Base-by-base conservation (phyloP, 2,329 filamentous ascomycete species). In the Penicillium sp. region DNA sequence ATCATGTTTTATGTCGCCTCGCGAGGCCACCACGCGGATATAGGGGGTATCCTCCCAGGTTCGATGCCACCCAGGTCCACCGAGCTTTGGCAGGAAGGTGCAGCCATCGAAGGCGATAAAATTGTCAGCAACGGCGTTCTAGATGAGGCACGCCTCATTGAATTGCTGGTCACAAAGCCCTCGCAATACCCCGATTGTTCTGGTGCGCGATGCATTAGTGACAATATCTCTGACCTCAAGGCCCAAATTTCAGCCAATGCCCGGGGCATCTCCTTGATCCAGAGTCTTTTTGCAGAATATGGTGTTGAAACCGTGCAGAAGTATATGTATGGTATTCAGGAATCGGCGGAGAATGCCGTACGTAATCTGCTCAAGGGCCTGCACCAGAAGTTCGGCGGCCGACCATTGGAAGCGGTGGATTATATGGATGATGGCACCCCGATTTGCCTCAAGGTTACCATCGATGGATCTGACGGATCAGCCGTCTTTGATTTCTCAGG, bases 381-480 rank as follows among this genome's bases (percentile, higher is more conserved):
- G n/a, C 82, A 86, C 66, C 82, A 82, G 60, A 82, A 85, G 24
- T 90, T 91, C 63, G 82, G 86, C 62, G 88, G 88, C 2, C 82
- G 85, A 56, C 85, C 90, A n/a, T 82, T 96, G 0, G 82, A 84
- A 8, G 89, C 91, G 0, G 80, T 87, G 1, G 91, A 96, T 68
- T 91, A 87, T 77, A 95, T 96, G 90, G 91, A 96, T 65, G 91
- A 96, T 65, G 91, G 91, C 26, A 90, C 84, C 10, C 89, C 90
- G 0, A 93, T 96, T 66, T 80, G 83, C 51, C 81, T 96, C 7
- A 88, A 86, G 59, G 82, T 96, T 11, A 87, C 85, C 1, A 95
- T 96, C 61, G 85, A 93, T 67, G 83, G 84, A 0, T 81, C 86
- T 0, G 87, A 89, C 43, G 91, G 90, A 16, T 88, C 90, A 59